Conservation (phyloP, 768 basidiomycete genomes). For the Lyophyllum decastes region DNA sequence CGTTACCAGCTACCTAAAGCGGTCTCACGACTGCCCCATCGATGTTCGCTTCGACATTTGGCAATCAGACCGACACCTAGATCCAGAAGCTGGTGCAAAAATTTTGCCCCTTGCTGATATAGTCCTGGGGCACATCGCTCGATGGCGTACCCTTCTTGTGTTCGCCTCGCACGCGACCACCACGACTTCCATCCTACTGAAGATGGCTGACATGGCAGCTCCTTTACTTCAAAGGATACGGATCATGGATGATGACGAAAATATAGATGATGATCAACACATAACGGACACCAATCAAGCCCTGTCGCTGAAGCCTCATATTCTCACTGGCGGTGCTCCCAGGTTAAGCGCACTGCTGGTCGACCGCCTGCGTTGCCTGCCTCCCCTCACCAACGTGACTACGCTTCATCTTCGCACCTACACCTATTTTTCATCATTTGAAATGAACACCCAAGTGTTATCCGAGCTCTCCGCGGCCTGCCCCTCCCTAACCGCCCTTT, state of each 20-base stretch:
- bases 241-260: constrained; percentile 14
- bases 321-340: constrained; percentile 15
- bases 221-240: constrained; percentile 28
- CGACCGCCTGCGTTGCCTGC: constrained; percentile 21
- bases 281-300: background rate
- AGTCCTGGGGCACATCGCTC: constrained; percentile 20
- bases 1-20: constrained; percentile 27
- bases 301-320: background rate
- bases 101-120: constrained; percentile 18
- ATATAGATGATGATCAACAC: background rate
- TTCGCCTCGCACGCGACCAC: constrained; percentile 24
- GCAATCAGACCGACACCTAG: constrained; percentile 20
- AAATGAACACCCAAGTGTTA: constrained; percentile 4
- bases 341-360: constrained; percentile 5
- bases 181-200: constrained; percentile 21
- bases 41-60: constrained; percentile 33
- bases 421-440: constrained; percentile 1
- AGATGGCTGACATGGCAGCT: constrained; percentile 19
- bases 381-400: constrained; percentile 30
- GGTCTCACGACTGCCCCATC: constrained; percentile 29
- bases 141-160: constrained; percentile 28
- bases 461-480: constrained; percentile 14
- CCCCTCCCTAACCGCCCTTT: constrained; percentile 27
- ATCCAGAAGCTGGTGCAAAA: constrained; percentile 2
- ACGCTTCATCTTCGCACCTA: constrained; percentile 30